Percentiles rank a stretch among this genome's conserved stretches.
Evolutionary conservation across 1,139 yeast species (phyloP).

Genomic region (Suhomyces bolitotheri): DNA sequence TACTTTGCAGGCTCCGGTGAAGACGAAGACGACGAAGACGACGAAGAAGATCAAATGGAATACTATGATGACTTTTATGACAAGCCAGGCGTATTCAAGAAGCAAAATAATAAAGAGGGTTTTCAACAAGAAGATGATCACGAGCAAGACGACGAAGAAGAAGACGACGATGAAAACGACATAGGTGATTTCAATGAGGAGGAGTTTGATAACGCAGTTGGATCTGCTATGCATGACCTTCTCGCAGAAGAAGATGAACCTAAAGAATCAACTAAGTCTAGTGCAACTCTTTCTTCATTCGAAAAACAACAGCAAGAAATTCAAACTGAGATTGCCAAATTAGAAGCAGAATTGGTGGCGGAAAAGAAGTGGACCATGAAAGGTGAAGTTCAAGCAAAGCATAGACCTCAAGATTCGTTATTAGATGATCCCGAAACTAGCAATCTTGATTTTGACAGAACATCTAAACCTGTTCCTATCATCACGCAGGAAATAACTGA

Average conservation of each 20-base stretch:
- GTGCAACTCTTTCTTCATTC: slow-evolving; percentile 59
- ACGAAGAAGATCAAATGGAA: slow-evolving; percentile 61
- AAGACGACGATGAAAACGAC: slow-evolving; percentile 38
- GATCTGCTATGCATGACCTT: slow-evolving; percentile 57
- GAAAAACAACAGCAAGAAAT: slow-evolving; percentile 81
- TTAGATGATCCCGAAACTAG: slow-evolving; percentile 42
- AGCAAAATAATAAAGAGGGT: slow-evolving; percentile 18
- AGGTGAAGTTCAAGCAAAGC: slow-evolving; percentile 84
- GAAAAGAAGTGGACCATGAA: slow-evolving; percentile 93
- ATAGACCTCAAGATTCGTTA: slow-evolving; percentile 82
- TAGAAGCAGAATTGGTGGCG: slow-evolving; percentile 86
- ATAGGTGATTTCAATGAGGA: slow-evolving; percentile 37
- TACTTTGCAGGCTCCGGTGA: slow-evolving; percentile 58
- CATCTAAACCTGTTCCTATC: slow-evolving; percentile 71
- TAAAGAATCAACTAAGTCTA: slow-evolving; percentile 26
- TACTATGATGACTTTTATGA: slow-evolving; percentile 78
- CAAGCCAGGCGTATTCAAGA: slow-evolving; percentile 40
- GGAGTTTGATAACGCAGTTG: slow-evolving; percentile 58
- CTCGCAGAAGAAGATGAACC: slow-evolving; percentile 50
- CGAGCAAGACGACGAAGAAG: slow-evolving; percentile 30
- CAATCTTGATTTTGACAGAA: slow-evolving; percentile 46
- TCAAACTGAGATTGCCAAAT: slow-evolving; percentile 70
- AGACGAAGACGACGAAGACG: slow-evolving; percentile 55
- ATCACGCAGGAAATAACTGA: slow-evolving; percentile 88
- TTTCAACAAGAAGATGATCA: background rate